Evolutionary conservation across 176 grass and related monocot species (phyloP).

Genomic region (Musa itinerans): DNA sequence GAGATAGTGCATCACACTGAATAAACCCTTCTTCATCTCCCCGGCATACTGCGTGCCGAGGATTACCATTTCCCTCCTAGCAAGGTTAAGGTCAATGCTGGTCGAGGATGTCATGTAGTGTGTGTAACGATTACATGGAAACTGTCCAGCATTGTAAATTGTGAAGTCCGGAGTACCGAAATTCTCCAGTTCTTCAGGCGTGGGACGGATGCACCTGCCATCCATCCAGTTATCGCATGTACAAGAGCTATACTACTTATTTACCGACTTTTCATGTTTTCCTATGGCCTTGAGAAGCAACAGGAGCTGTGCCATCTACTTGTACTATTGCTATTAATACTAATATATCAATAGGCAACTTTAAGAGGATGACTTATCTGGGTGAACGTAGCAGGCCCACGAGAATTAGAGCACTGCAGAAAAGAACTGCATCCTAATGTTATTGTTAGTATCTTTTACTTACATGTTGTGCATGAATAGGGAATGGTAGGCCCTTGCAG

Average conservation of each 20-base stretch:
- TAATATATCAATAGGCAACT: conserved; percentile 23
- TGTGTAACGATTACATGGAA: conserved; percentile 98
- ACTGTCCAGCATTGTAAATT: conserved; percentile 97
- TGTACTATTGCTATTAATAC: conserved; percentile 9
- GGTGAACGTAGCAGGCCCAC: conserved; percentile 17
- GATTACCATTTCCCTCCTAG: conserved; percentile 98
- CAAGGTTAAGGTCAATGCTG: conserved; percentile 88
- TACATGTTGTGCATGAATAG: conserved; percentile 99
- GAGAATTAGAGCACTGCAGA: conserved; percentile 20
- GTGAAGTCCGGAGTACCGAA: conserved; percentile 99
- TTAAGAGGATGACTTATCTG: conserved; percentile 68
- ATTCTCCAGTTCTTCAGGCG: conserved; percentile 85
- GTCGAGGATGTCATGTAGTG: conserved; percentile 99
- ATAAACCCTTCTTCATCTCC: conserved; percentile 99
- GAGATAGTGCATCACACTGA: conserved; percentile 99
- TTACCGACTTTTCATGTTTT: conserved; percentile 15
- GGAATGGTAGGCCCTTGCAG: conserved; percentile 94
- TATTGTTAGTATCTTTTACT: conserved; percentile 31
- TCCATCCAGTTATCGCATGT: conserved; percentile 56
- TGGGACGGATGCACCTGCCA: conserved; percentile 92
- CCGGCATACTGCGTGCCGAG: conserved; percentile 98
- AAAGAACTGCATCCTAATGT: conserved; percentile 10
- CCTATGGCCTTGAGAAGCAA: conserved; percentile 38
- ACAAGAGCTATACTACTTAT: conserved; percentile 27
- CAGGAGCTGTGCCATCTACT: conserved; percentile 9